Evolutionary conservation across 2,329 filamentous ascomycete species (phyloP).

Genomic region (Aspergillus awamori): DNA sequence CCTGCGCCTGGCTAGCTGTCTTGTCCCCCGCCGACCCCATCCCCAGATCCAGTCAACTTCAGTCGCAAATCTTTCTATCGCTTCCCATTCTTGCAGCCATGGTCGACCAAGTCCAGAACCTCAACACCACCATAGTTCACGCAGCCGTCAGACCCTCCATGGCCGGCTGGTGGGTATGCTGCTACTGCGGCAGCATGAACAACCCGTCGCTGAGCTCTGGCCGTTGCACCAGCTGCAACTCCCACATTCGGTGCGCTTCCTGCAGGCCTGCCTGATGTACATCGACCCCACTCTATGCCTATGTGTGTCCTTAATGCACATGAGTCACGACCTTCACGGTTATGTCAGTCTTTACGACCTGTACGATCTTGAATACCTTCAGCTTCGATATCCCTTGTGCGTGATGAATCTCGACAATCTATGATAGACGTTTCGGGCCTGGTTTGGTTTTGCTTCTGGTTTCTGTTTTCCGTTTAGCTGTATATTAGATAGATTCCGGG

Average conservation of each 20-base stretch:
- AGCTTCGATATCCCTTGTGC: too few species aligned
- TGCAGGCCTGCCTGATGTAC: conserved; percentile 1
- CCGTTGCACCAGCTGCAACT: conserved; percentile 23
- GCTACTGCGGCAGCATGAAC: conserved; percentile 19
- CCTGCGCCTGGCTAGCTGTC: neutral
- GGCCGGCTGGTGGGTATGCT: conserved; percentile 30
- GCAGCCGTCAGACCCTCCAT: conserved; percentile 6
- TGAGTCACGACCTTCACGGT: neutral
- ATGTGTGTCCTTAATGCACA: neutral
- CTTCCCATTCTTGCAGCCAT: neutral
- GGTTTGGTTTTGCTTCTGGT: too few species aligned
- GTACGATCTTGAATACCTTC: too few species aligned
- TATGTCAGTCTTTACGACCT: neutral
- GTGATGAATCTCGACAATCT: too few species aligned
- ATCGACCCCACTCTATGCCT: too few species aligned
- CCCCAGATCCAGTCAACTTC: neutral
- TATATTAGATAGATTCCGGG: too few species aligned
- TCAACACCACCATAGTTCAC: neutral
- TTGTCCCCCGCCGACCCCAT: neutral
- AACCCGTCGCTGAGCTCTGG: conserved; percentile 24
- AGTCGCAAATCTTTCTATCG: neutral
- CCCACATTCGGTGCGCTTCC: conserved; percentile 10
- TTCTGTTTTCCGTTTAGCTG: too few species aligned
- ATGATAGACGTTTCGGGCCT: neutral
- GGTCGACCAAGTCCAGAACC: neutral